Conservation (phyloP, 169 alveolate genomes). For the Eimeria falciformis region DNA sequence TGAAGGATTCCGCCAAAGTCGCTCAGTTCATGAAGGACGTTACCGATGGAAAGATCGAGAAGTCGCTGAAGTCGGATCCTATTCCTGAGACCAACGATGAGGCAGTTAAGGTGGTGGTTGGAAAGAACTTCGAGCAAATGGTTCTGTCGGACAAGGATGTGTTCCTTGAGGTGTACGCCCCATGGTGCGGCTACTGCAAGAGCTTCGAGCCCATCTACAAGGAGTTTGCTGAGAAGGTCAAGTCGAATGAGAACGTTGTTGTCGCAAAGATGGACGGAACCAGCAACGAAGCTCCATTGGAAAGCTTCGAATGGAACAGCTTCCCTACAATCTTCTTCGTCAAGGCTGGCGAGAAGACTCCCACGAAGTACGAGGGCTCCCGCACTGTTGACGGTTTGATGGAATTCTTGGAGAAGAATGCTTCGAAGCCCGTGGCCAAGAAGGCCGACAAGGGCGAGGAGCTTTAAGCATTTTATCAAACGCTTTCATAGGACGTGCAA, state of each 20-base stretch:
- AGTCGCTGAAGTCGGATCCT: conserved; percentile 92
- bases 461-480: background rate
- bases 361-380: conserved; percentile 80
- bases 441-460: conserved; percentile 71
- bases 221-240: conserved; percentile 84
- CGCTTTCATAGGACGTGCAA: background rate
- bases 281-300: conserved; percentile 87
- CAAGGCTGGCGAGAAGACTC: conserved; percentile 78
- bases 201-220: conserved; percentile 91
- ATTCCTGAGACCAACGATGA: conserved; percentile 90
- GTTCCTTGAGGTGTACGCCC: conserved; percentile 96
- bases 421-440: conserved; percentile 76
- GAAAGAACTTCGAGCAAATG: conserved; percentile 67
- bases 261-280: conserved; percentile 96
- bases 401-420: conserved; percentile 79
- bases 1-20: conserved; percentile 79
- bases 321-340: conserved; percentile 82
- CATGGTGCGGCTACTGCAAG: conserved; percentile 98
- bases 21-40: conserved; percentile 87
- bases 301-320: conserved; percentile 76
- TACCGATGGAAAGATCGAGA: conserved; percentile 87
- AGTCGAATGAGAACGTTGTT: conserved; percentile 85
- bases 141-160: conserved; percentile 92
- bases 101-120: conserved; percentile 87
- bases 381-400: conserved; percentile 70